Percentiles rank a stretch among this genome's conserved stretches.
Conservation (phyloP, 2,329 filamentous ascomycete species). For the Diaporthe eres region DNA sequence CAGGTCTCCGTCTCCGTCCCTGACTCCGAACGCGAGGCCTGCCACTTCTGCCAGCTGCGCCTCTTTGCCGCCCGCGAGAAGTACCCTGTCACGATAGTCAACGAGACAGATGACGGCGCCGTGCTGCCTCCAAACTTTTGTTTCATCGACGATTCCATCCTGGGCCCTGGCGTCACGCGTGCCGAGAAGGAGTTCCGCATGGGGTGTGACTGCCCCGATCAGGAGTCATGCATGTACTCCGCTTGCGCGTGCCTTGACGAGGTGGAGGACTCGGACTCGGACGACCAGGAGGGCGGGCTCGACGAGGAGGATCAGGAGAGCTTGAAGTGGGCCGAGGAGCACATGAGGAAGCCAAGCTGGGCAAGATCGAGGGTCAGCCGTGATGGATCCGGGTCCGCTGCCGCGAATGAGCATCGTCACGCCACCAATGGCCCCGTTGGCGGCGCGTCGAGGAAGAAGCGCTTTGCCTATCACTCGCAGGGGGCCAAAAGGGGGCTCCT, state of each 20-base stretch:
- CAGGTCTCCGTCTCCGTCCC: slow-evolving; percentile 12
- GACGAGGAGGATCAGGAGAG: slow-evolving; percentile 50
- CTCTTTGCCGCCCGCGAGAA: slow-evolving; percentile 63
- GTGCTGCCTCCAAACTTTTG: slow-evolving; percentile 74
- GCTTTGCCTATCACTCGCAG: slow-evolving; percentile 75
- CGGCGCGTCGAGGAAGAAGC: slow-evolving; percentile 48
- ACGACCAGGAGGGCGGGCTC: slow-evolving; percentile 64
- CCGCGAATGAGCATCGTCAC: not conserved
- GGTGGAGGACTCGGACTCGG: slow-evolving; percentile 68
- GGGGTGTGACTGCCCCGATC: slow-evolving; percentile 77
- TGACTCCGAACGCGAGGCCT: slow-evolving; percentile 49
- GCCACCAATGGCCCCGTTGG: slow-evolving; percentile 3
- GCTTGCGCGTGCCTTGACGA: slow-evolving; percentile 76
- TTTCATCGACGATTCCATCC: slow-evolving; percentile 75
- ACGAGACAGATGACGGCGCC: slow-evolving; percentile 67
- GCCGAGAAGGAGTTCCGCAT: slow-evolving; percentile 73
- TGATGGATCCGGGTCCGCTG: slow-evolving; percentile 29
- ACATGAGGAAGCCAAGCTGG: slow-evolving; percentile 40
- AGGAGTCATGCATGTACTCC: slow-evolving; percentile 76
- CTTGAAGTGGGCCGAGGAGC: slow-evolving; percentile 34
- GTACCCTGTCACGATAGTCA: slow-evolving; percentile 74
- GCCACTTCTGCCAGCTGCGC: slow-evolving; percentile 74
- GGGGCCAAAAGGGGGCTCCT: slow-evolving; percentile 68
- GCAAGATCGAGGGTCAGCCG: slow-evolving; percentile 29
- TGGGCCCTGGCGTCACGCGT: slow-evolving; percentile 71